Evolutionary conservation across 768 basidiomycete species (phyloP).

Genomic region (Kwoniella sp.): DNA sequence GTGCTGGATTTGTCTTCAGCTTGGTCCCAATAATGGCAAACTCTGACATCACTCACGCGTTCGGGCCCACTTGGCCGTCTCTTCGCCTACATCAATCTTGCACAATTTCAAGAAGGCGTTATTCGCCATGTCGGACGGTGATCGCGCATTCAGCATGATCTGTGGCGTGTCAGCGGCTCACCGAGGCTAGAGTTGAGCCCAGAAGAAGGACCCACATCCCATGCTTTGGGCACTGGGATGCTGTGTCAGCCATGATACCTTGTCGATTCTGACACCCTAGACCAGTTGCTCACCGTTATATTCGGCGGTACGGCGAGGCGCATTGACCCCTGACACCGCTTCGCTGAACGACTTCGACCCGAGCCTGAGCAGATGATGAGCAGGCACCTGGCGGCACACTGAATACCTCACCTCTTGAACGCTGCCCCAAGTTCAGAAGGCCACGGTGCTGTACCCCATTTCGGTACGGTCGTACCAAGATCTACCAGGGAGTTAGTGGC

Average conservation of each 20-base stretch:
- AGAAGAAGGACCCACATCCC: constrained; percentile 41
- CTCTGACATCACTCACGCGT: constrained; percentile 23
- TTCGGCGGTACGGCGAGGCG: constrained; percentile 52
- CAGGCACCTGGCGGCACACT: neutral
- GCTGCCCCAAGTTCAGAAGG: constrained; percentile 47
- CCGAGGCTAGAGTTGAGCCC: neutral
- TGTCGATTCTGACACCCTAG: constrained; percentile 8
- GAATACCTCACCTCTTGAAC: constrained; percentile 36
- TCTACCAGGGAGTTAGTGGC: constrained; percentile 27
- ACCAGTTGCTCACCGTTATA: constrained; percentile 42
- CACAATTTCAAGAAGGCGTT: constrained; percentile 50
- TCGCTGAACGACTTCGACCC: constrained; percentile 53
- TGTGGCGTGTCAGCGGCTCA: too few species aligned
- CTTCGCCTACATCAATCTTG: constrained; percentile 51
- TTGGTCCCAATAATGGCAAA: neutral
- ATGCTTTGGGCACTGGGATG: constrained; percentile 47
- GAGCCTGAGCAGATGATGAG: constrained; percentile 22
- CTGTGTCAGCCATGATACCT: neutral
- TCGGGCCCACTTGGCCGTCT: constrained; percentile 49
- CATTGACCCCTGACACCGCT: constrained; percentile 54
- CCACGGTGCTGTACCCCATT: constrained; percentile 47
- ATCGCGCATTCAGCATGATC: constrained; percentile 46
- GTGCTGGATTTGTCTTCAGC: constrained; percentile 41
- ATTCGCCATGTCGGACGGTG: constrained; percentile 46
- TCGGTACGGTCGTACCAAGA: constrained; percentile 37